Base-by-base conservation (phyloP, 2,329 filamentous ascomycete species). In the Alternaria angustiovoidea region DNA sequence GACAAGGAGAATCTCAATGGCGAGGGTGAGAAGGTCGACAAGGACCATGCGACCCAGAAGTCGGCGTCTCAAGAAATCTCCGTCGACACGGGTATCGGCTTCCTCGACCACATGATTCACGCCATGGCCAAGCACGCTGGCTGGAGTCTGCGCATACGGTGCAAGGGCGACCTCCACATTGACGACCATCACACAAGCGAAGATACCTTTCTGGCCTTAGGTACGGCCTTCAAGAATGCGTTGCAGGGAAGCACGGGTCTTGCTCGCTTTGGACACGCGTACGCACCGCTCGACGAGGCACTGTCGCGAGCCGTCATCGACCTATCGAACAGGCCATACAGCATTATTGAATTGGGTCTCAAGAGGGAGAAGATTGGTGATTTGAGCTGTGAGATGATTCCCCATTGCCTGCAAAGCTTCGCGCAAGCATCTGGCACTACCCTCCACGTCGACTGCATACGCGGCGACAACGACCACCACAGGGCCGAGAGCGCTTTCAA, bases 171-270 rank as follows among this genome's bases (percentile, higher is more conserved):
- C 81, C 82, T 98, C 54, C 91, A 96, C 83, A 97, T 99, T 79
- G 95, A 99, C 82, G 95, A 98, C 85, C 95, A 99, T 83, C 95
- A 99, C 86, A 97, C 94, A 8, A 91, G 94, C 65, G 95, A 99
- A 84, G 95, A 99, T 78, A 91, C 92, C 61, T 97, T 92, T 81
- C 90, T 99, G 67, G 93, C 94, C 14, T 88, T 99, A 22, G 95
- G 95, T 49, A 84, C 86, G 69, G 93, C 93, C 58, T 97, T 98
- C 82, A 91, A 91, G 73, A 80, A 85, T 49, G 92, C 94, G 16
- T 87, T 99, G 42, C 90, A 91, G 64, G 87, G 87, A 9, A 91
- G 91, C 8, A 85, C 89, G 28, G 95, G 94, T 18, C 88, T 98
- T 49, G 91, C 92, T 59, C 90, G 95, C 48, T 99, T 97, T 81